phyloP scores from a whole-genome alignment of 371 early-diverging fungal genomes.

The Mucor irregularis region DNA sequence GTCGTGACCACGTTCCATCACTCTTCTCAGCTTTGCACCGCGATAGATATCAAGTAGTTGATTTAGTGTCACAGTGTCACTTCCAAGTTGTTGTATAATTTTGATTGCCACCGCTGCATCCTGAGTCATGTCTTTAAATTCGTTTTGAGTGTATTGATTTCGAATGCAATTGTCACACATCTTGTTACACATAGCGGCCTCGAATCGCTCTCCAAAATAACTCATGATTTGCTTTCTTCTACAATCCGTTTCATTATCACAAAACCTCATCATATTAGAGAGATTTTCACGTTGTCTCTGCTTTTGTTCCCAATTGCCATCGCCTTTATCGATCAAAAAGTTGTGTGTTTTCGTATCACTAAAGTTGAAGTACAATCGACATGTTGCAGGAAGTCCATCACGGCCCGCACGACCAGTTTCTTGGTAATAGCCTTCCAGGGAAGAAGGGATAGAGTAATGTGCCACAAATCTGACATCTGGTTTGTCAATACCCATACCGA shows the following conservation, averaged over 20 bases:
- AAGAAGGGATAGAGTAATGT: slow-evolving; percentile 95
- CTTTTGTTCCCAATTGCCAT: slow-evolving; percentile 84
- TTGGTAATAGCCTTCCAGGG: slow-evolving; percentile 99
- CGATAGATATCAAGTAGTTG: slow-evolving; percentile 82
- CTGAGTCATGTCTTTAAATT: slow-evolving; percentile 53
- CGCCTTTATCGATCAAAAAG: slow-evolving; percentile 86
- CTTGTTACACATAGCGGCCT: slow-evolving; percentile 63
- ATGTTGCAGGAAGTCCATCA: slow-evolving; percentile 88
- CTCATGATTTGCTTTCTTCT: slow-evolving; percentile 88
- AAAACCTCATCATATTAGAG: slow-evolving; percentile 87
- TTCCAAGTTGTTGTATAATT: slow-evolving; percentile 45
- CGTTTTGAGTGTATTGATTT: slow-evolving; percentile 16
- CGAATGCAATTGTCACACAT: slow-evolving; percentile 96
- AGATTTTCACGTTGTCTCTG: slow-evolving; percentile 86
- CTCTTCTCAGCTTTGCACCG: slow-evolving; percentile 64
- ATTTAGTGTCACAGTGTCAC: slow-evolving; percentile 66
- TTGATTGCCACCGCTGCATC: slow-evolving; percentile 59
- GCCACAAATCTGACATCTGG: slow-evolving; percentile 98
- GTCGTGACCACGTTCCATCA: slow-evolving; percentile 55
- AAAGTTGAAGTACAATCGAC: slow-evolving; percentile 89
- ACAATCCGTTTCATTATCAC: slow-evolving; percentile 95
- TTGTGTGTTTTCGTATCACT: slow-evolving; percentile 74
- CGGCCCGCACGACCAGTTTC: slow-evolving; percentile 99
- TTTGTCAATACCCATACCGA: slow-evolving; percentile 99
- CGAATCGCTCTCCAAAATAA: slow-evolving; percentile 96